Conservation (phyloP, 2,329 filamentous ascomycete species). For the Calonectria henricotiae region DNA sequence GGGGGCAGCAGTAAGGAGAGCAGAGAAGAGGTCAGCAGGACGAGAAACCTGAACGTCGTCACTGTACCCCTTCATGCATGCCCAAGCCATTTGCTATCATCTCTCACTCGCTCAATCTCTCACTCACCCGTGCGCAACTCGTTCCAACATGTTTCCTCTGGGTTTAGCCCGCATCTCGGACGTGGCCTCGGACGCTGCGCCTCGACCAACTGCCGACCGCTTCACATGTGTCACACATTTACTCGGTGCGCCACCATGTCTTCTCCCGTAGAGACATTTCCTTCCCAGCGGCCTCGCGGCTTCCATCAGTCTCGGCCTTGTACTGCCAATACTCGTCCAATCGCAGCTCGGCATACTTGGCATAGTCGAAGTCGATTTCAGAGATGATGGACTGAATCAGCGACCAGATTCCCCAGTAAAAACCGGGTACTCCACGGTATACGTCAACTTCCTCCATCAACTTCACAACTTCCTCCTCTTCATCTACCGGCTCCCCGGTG, state of each 20-base stretch:
- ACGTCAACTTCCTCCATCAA: constrained; percentile 87
- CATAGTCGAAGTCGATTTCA: constrained; percentile 97
- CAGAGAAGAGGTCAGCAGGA: constrained; percentile 6
- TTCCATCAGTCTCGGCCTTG: constrained; percentile 82
- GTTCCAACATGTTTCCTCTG: constrained; percentile 19
- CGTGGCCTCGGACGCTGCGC: constrained; percentile 24
- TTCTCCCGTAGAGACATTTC: constrained; percentile 83
- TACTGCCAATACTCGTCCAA: constrained; percentile 95
- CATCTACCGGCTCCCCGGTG: constrained; percentile 63
- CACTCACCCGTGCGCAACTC: constrained; percentile 19
- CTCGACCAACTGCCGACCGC: constrained; percentile 26
- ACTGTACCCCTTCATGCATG: constrained; percentile 27
- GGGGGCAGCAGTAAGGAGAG: background rate
- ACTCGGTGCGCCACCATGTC: constrained; percentile 76
- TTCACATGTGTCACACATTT: constrained; percentile 31
- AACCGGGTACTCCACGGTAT: constrained; percentile 91
- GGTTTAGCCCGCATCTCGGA: constrained; percentile 18
- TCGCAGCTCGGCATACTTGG: constrained; percentile 87
- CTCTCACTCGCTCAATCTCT: constrained; percentile 7
- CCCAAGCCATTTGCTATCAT: constrained; percentile 15
- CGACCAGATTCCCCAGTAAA: constrained; percentile 95
- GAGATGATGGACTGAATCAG: constrained; percentile 95
- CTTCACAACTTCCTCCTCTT: constrained; percentile 76
- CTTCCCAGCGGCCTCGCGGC: constrained; percentile 66
- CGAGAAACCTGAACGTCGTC: constrained; percentile 32